Evolutionary conservation across 1,284 basidiomycete species (phyloP).

Genomic region (Vanrija pseudolonga): DNA sequence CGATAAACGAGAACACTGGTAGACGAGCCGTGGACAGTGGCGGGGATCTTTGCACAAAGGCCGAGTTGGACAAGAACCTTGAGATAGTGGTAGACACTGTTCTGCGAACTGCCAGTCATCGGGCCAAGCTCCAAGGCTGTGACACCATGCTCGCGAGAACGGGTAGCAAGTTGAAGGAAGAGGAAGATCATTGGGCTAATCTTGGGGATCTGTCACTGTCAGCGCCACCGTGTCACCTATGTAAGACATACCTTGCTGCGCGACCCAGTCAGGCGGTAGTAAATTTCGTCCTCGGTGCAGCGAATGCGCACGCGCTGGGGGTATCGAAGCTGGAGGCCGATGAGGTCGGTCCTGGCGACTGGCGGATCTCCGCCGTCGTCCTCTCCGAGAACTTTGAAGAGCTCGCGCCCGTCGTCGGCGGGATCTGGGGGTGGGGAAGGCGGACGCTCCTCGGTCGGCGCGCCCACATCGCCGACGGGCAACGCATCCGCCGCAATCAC

Average conservation of each 20-base stretch:
- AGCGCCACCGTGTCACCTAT: neutral
- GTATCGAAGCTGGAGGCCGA: conserved; percentile 27
- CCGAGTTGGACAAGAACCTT: conserved; percentile 33
- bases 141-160: conserved; percentile 13
- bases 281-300: conserved; percentile 41
- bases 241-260: conserved; percentile 28
- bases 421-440: conserved; percentile 18
- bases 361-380: conserved; percentile 23
- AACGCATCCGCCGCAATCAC: conserved; percentile 29
- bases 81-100: conserved; percentile 40
- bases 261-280: conserved; percentile 41
- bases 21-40: conserved; percentile 27
- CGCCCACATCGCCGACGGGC: conserved; percentile 11
- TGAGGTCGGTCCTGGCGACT: conserved; percentile 17
- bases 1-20: conserved; percentile 40
- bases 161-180: conserved; percentile 19
- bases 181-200: conserved; percentile 37
- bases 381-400: conserved; percentile 22
- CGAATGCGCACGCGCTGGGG: conserved; percentile 38
- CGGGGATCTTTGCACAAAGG: conserved; percentile 39
- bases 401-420: neutral
- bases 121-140: conserved; percentile 34
- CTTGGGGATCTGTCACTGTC: conserved; percentile 25
- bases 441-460: conserved; percentile 6
- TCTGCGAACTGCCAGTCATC: conserved; percentile 35